Percentiles rank a stretch among this genome's conserved stretches.
Evolutionary conservation across 805 yeast genomes (phyloP).

Genomic region (Yamadazyma kitorensis): DNA sequence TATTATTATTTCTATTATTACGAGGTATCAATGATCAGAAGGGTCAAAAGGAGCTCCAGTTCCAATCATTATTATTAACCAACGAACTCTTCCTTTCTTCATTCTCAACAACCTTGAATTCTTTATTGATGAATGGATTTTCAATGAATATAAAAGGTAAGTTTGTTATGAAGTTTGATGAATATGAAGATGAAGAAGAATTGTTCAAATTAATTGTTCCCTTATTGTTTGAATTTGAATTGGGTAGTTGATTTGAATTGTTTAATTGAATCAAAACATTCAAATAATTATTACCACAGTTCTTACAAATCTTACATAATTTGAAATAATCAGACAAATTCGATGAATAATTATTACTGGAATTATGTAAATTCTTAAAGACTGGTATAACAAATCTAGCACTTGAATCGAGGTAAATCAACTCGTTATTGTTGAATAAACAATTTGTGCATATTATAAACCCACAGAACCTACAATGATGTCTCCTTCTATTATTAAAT

Average conservation of each 20-base stretch:
- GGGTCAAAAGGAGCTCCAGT: conserved; percentile 52
- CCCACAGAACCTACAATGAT: conserved; percentile 55
- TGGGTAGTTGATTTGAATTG: conserved; percentile 3
- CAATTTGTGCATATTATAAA: conserved; percentile 40
- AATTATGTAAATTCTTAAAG: conserved; percentile 18
- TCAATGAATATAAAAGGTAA: conserved; percentile 25
- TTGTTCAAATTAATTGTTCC: conserved; percentile 6
- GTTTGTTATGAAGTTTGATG: conserved; percentile 9
- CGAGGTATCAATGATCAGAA: no score
- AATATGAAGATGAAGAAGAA: conserved; percentile 9
- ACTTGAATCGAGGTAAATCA: conserved; percentile 19
- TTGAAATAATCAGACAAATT: conserved; percentile 14
- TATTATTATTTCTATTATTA: no score
- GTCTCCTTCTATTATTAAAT: conserved; percentile 34
- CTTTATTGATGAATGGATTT: conserved; percentile 22
- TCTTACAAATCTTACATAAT: conserved; percentile 30
- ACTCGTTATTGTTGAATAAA: conserved; percentile 16
- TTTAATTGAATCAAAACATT: conserved; percentile 14
- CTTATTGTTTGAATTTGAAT: conserved; percentile 2
- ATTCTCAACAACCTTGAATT: conserved; percentile 1
- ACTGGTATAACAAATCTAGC: conserved; percentile 40
- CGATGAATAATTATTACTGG: background rate
- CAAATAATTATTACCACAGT: conserved; percentile 26
- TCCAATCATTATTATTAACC: conserved; percentile 41
- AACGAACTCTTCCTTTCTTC: conserved; percentile 19